A percentile compares a stretch with the other conserved stretches of the same genome.
Evolutionary conservation across 805 yeast genomes (phyloP).

Genomic region (Blastobotrys terrestris): DNA sequence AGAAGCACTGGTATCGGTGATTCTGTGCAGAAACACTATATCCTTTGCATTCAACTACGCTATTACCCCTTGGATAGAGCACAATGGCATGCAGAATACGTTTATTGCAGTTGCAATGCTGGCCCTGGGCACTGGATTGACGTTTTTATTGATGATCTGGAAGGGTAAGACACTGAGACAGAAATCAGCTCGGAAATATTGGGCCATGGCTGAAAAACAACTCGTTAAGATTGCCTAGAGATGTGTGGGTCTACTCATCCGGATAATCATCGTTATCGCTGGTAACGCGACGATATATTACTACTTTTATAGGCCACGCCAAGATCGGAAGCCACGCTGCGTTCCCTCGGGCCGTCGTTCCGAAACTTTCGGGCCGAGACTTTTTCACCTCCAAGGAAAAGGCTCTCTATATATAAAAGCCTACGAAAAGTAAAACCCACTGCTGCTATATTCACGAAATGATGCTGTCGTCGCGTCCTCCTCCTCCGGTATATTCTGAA

Average conservation of each 20-base stretch:
- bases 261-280: too few species aligned
- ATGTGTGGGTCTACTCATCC: too few species aligned
- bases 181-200: conserved; percentile 23
- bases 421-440: too few species aligned
- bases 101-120: conserved; percentile 52
- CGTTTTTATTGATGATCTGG: conserved; percentile 35
- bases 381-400: too few species aligned
- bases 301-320: too few species aligned
- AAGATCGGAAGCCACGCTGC: too few species aligned
- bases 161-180: conserved; percentile 35
- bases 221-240: background rate
- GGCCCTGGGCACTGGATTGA: conserved; percentile 42
- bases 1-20: conserved; percentile 51
- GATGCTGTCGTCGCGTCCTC: too few species aligned
- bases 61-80: conserved; percentile 50
- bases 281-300: too few species aligned
- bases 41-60: conserved; percentile 57
- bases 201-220: conserved; percentile 22
- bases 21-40: conserved; percentile 51
- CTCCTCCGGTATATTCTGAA: background rate
- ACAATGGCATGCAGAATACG: conserved; percentile 49
- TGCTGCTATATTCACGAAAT: too few species aligned
- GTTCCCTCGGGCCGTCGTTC: too few species aligned
- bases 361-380: too few species aligned
- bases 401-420: too few species aligned